These are phyloP conservation scores for Pseudozyma sp. DNA, from an alignment of 1,284 basidiomycete genomes.

Conservation along the genomic window DNA sequence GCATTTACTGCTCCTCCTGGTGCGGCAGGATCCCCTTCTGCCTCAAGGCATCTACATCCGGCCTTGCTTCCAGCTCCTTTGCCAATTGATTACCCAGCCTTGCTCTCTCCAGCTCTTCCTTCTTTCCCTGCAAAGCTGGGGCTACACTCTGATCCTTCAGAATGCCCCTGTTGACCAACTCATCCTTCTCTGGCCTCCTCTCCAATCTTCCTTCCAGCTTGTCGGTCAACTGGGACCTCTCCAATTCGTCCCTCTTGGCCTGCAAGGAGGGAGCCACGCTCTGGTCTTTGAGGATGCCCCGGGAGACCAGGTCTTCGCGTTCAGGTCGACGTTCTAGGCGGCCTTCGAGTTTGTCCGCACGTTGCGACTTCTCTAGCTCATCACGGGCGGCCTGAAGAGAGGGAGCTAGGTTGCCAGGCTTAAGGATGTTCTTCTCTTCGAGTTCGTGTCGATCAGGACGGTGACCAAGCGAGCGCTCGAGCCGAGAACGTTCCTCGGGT, in stretches of 20 bases:
- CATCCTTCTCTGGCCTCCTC: constrained; percentile 53
- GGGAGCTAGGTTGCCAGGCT: constrained; percentile 50
- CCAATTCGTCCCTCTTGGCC: constrained; percentile 76
- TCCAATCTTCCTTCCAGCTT: constrained; percentile 52
- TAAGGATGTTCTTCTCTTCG: constrained; percentile 56
- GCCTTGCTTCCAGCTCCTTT: constrained; percentile 76
- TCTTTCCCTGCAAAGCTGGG: constrained; percentile 76
- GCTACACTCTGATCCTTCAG: constrained; percentile 76
- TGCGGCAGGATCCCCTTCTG: constrained; percentile 77
- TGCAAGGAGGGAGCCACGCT: constrained; percentile 79
- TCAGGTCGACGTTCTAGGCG: constrained; percentile 56
- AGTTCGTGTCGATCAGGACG: constrained; percentile 77
- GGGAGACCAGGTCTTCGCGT: constrained; percentile 46
- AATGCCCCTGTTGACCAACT: constrained; percentile 54
- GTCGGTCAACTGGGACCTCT: constrained; percentile 50
- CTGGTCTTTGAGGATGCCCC: constrained; percentile 72
- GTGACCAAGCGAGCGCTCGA: constrained; percentile 75
- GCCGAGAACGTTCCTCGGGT: constrained; percentile 44
- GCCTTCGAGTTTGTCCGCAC: constrained; percentile 54
- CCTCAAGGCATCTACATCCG: constrained; percentile 78
- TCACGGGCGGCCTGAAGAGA: constrained; percentile 52
- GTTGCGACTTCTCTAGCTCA: constrained; percentile 54
- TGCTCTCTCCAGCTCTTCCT: constrained; percentile 72
- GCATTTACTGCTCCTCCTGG: constrained; percentile 22
- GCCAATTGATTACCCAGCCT: constrained; percentile 74